Base-by-base conservation (phyloP, 495 filamentous ascomycete genomes). In the Paragyromitra xinjiangensis region DNA sequence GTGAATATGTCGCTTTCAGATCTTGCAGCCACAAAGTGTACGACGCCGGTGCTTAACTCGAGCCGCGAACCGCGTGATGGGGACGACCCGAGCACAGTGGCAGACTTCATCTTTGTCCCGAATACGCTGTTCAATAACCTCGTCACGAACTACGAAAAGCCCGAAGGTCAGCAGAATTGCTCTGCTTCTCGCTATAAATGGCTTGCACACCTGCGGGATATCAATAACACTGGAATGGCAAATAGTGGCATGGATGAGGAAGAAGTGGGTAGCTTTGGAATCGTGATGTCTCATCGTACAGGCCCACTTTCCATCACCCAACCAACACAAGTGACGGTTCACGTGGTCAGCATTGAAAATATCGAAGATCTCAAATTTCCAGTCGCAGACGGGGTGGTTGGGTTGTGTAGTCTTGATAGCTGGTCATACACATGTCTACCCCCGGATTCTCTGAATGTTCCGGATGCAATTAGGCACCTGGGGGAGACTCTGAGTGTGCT, bases 341-440 rank as follows among this genome's bases (percentile, higher is more conserved):
- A 88, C 71, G 79, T 88, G 9, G 78, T 87, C 16, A 81, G 75
- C 0, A 76, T 87, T 7, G 84, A 85, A 14, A 71, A 78, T 7
- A 64, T 84, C 9, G 81, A 82, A 39, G 6, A 29, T 16, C 37
- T 69, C 29, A 6, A 8, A 0, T 8, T 69, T n/a, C 50, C 65
- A 0, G 53, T 69, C 9, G 16, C 34, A 3, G 16, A 19, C 0
- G 34, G 29, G 3, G 7, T 14, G 2, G 83, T 88, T 16, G 84
- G 74, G 2, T 62, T 89, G n/a, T 72, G 79, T 11, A 85, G 82
- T 0, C 81, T 89, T 9, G 78, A 85, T 70, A 81, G 75, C 14
- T 89, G 87, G 87, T 78, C 75, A 1, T 88, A 88, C 68, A 83
- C 69, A 0, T 69, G 75, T 12, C 40, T 85, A 1, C 87, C 86